phyloP scores from a whole-genome alignment of 768 basidiomycete genomes.

The Omphalotus guepiniiformis region DNA sequence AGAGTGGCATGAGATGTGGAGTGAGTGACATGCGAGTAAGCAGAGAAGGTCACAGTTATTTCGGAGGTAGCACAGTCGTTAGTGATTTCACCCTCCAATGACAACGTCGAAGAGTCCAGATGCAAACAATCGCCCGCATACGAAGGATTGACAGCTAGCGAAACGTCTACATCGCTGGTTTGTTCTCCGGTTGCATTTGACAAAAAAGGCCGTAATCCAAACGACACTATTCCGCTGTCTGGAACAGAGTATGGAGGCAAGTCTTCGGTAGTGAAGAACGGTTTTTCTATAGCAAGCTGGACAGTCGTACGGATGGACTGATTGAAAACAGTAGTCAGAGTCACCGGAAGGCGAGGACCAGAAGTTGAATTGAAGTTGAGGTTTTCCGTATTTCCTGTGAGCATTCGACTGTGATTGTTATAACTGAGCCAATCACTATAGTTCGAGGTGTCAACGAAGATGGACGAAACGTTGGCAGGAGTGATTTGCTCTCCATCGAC shows the following conservation, averaged over 20 bases:
- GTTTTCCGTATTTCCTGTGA: constrained; percentile 63
- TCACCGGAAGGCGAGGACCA: constrained; percentile 50
- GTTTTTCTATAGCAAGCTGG: constrained; percentile 60
- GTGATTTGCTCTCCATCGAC: constrained; percentile 60
- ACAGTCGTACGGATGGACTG: constrained; percentile 64
- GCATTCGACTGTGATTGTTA: constrained; percentile 46
- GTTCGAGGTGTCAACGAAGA: constrained; percentile 57
- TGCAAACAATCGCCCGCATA: constrained; percentile 45
- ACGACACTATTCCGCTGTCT: constrained; percentile 46
- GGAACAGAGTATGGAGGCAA: constrained; percentile 54
- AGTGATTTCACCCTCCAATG: constrained; percentile 58
- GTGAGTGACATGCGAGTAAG: constrained; percentile 61
- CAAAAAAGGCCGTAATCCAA: constrained; percentile 53
- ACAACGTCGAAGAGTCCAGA: constrained; percentile 42
- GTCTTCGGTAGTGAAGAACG: constrained; percentile 60
- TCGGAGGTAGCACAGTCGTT: constrained; percentile 34
- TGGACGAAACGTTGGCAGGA: constrained; percentile 47
- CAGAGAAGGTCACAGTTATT: constrained; percentile 57
- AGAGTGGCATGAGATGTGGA: constrained; percentile 68
- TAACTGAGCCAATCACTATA: constrained; percentile 59
- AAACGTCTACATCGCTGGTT: constrained; percentile 45
- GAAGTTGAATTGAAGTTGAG: constrained; percentile 28
- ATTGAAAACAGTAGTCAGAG: constrained; percentile 59
- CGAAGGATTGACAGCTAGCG: constrained; percentile 51
- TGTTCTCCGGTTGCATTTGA: constrained; percentile 42